These are phyloP conservation scores for Zancudomyces culisetae DNA, from an alignment of 371 early-diverging fungal species.

Conservation along the genomic window DNA sequence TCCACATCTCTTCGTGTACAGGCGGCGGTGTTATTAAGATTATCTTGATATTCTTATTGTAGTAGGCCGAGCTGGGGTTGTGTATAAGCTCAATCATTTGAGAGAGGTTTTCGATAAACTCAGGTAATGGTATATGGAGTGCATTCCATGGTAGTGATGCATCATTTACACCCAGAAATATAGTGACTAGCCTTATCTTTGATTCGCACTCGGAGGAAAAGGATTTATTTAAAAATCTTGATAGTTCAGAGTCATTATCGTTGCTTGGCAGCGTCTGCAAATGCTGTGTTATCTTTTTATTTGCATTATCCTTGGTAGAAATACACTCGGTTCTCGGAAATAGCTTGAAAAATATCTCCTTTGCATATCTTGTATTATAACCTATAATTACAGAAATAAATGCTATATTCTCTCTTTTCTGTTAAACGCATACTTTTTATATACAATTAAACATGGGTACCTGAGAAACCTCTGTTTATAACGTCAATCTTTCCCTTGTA, in stretches of 20 bases:
- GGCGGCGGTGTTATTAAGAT: conserved; percentile 63
- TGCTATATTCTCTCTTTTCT: neutral
- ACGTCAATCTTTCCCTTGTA: conserved; percentile 56
- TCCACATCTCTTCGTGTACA: conserved; percentile 37
- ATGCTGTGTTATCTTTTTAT: too few relatives aligned
- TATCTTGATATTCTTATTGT: conserved; percentile 32
- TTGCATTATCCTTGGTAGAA: too few relatives aligned
- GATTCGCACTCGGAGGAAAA: conserved; percentile 3
- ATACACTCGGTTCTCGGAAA: conserved; percentile 28
- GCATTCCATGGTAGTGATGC: conserved; percentile 21
- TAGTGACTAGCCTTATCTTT: conserved; percentile 35
- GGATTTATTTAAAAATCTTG: neutral
- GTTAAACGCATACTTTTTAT: too few relatives aligned
- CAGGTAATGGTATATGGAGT: conserved; percentile 44
- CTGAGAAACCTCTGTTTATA: conserved; percentile 59
- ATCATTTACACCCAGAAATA: conserved; percentile 77
- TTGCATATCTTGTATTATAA: conserved; percentile 50
- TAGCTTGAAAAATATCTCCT: conserved; percentile 33
- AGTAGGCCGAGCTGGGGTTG: conserved; percentile 25
- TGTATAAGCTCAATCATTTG: conserved; percentile 31
- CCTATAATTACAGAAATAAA: conserved; percentile 21
- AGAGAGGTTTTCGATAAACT: conserved; percentile 35
- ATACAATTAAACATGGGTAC: conserved; percentile 10
- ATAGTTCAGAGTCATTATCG: too few relatives aligned
- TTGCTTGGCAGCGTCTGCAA: too few relatives aligned